Evolutionary conservation across 306 rosid species (phyloP), one percentile per base, ranked within the genome.

Genomic region (Prinsepia uniflora): DNA sequence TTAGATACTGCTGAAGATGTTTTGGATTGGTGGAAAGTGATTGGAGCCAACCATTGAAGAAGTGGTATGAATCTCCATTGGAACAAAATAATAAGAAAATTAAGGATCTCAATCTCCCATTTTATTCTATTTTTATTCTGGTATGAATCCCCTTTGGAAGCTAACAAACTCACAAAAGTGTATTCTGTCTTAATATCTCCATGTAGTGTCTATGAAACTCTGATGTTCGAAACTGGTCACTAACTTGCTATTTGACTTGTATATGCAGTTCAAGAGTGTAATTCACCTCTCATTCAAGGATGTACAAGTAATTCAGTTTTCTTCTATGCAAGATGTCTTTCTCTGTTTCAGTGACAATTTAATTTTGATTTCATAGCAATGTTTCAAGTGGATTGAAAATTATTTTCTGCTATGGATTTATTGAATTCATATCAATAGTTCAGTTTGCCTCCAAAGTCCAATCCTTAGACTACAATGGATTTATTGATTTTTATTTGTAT

Each of bases 251-350:
- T 75, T 86, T 44, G 49, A 42, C 69, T 65, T 85, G 50, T 47
- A 79, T 63, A 30, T 80, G 74, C 90, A 91, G 99, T 80, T 86
- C 77, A 79, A 72, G 83, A 70, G 81, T 15, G 78, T 86, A 24
- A 73, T 91, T 91, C 78, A 86, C 92, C 30, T 0, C 30, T 0
- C 92, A 14, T 95, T 86, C 88, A 95, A 87, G 80, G 92, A 91
- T 66, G 84, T 87, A 44, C 91, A 87, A 80, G 92, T 95, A 52
- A 86, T 95, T 72, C 90, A 91, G 72, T 95, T 95, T 84, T 91
- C 96, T 55, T 82, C 97, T 9, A 78, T 95, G 97, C 95, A 87
- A 84, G 96, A 91, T 63, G 91, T 90, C 50, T 91, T 91, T 78
- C 54, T 62, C 0, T 86, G 97, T 48, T 95, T 91, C 84, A 72